Conservation (phyloP, 768 basidiomycete species). For the Boletus insuetus region DNA sequence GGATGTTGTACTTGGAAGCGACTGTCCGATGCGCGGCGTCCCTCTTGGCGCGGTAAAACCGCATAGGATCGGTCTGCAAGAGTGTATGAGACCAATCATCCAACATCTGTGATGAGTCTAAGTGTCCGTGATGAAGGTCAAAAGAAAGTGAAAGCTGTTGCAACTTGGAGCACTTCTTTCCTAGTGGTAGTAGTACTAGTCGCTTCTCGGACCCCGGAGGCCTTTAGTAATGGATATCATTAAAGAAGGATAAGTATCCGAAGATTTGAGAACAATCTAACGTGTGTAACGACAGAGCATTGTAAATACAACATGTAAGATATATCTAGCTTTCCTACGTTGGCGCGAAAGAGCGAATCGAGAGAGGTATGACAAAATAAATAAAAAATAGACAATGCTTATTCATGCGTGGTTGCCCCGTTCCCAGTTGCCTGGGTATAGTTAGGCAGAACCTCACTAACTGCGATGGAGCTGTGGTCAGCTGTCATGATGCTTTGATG, state of each 20-base stretch:
- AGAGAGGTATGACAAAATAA: no score
- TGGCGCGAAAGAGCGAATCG: no score
- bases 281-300: neutral
- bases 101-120: slow-evolving; percentile 21
- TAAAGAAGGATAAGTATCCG: neutral
- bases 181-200: no score
- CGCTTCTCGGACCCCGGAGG: no score
- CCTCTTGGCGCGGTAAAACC: slow-evolving; percentile 74
- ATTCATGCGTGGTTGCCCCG: neutral
- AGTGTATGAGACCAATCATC: slow-evolving; percentile 38
- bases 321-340: no score
- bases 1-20: slow-evolving; percentile 80
- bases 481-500: neutral
- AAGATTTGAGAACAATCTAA: neutral
- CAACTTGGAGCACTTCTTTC: neutral
- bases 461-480: slow-evolving; percentile 12
- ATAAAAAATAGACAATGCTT: no score
- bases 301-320: neutral
- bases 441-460: slow-evolving; percentile 20
- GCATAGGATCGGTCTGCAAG: slow-evolving; percentile 71
- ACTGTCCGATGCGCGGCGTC: slow-evolving; percentile 68
- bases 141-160: neutral
- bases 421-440: slow-evolving; percentile 20
- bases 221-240: no score
- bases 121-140: neutral